phyloP scores from a whole-genome alignment of 306 rosid genomes.

The Rosa multiflora region DNA sequence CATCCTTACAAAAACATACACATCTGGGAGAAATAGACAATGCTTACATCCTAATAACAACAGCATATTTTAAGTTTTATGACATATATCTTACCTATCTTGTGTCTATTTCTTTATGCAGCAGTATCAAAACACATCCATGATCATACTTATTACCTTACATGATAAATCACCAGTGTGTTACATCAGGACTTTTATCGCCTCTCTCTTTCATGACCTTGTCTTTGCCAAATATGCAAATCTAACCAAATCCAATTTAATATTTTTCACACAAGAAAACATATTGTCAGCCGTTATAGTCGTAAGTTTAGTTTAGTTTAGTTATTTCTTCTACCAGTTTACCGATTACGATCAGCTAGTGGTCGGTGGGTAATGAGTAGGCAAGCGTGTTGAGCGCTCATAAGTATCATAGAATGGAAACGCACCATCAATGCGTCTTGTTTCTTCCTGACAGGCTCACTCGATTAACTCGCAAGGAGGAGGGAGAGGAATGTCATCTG shows the following conservation, averaged over 20 bases:
- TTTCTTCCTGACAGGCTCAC: neutral
- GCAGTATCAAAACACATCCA: neutral
- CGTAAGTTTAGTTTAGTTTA: neutral
- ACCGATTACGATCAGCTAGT: no score
- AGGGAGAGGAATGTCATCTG: neutral
- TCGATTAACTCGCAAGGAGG: neutral
- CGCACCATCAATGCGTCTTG: neutral
- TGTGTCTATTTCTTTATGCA: neutral
- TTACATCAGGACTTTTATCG: neutral
- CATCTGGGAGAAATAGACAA: no score
- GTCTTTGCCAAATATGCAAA: neutral
- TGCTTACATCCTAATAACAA: no score
- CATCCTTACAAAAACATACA: no score
- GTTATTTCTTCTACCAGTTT: neutral
- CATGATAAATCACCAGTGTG: neutral
- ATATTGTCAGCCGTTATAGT: neutral
- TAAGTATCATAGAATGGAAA: neutral
- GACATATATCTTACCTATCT: neutral
- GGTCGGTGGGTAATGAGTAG: neutral
- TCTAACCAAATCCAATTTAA: constrained; percentile 6
- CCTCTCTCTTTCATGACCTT: neutral
- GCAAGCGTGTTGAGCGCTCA: neutral
- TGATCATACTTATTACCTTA: neutral
- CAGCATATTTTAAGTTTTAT: no score
- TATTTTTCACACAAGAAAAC: neutral